phyloP scores from a whole-genome alignment of 108 stramenopile genomes.

The Schizochytrium sp. region DNA sequence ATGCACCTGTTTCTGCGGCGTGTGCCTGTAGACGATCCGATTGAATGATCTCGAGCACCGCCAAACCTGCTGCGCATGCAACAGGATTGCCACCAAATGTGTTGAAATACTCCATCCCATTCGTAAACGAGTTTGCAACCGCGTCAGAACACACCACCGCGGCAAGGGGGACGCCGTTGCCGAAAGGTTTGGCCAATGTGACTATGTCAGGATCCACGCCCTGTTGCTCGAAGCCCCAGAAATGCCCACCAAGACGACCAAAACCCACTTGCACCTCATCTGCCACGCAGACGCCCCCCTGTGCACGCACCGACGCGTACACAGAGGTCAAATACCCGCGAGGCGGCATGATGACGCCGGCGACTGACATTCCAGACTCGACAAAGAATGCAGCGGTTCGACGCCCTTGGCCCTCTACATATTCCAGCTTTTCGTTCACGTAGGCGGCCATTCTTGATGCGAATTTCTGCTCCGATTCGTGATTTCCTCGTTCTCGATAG shows the following conservation, averaged over 20 bases:
- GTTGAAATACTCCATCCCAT: conserved; percentile 90
- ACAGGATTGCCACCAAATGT: conserved; percentile 90
- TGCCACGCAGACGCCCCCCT: conserved; percentile 85
- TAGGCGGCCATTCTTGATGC: conserved; percentile 21
- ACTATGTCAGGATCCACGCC: conserved; percentile 91
- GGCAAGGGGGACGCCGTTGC: conserved; percentile 89
- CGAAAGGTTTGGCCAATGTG: conserved; percentile 90
- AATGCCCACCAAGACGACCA: conserved; percentile 71
- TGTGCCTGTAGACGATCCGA: conserved; percentile 64
- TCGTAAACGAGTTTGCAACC: conserved; percentile 71
- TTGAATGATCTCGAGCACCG: conserved; percentile 69
- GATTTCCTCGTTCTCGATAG: conserved; percentile 60
- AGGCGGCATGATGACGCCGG: conserved; percentile 78
- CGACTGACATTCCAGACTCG: conserved; percentile 80
- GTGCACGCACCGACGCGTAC: conserved; percentile 61
- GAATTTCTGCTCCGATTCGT: conserved; percentile 59
- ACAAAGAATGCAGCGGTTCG: conserved; percentile 68
- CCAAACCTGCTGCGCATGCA: conserved; percentile 71
- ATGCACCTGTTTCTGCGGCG: conserved; percentile 63
- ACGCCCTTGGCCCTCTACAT: conserved; percentile 27
- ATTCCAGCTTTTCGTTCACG: conserved; percentile 12
- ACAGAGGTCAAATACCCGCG: conserved; percentile 55
- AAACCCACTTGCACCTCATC: conserved; percentile 97
- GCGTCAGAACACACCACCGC: conserved; percentile 67
- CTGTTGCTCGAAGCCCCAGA: conserved; percentile 82